Evolutionary conservation across 148 eudicot species (phyloP).

Genomic region (Dysphania ambrosioides): DNA sequence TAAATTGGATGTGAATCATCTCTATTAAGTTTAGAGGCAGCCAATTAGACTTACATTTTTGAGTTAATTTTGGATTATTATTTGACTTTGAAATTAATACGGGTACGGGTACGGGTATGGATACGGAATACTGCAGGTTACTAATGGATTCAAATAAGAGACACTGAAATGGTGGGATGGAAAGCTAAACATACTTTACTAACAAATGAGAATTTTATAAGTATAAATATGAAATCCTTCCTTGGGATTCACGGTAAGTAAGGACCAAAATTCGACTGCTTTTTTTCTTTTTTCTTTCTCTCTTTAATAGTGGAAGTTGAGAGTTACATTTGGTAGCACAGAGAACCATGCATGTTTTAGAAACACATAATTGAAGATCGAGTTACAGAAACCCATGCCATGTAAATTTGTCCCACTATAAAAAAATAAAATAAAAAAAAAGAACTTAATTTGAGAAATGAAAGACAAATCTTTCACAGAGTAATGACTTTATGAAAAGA

Average conservation of each 20-base stretch:
- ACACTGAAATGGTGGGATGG: no score
- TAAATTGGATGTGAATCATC: no score
- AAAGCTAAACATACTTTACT: not conserved
- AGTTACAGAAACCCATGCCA: constrained; percentile 14
- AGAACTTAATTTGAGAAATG: not conserved
- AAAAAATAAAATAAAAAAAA: not conserved
- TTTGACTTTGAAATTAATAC: no score
- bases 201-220: not conserved
- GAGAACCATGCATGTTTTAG: not conserved
- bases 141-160: no score
- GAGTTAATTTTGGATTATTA: no score
- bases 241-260: constrained; percentile 1
- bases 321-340: constrained; percentile 19
- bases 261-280: not conserved
- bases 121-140: no score
- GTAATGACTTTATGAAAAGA: not conserved
- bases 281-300: not conserved
- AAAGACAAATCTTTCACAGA: not conserved
- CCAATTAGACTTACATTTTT: no score
- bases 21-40: no score
- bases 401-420: constrained; percentile 4
- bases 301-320: constrained; percentile 1
- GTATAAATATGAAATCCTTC: not conserved
- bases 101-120: no score
- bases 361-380: not conserved